Evolutionary conservation across 1,139 yeast species (phyloP).

Genomic region (Petasospora rhodanensis): DNA sequence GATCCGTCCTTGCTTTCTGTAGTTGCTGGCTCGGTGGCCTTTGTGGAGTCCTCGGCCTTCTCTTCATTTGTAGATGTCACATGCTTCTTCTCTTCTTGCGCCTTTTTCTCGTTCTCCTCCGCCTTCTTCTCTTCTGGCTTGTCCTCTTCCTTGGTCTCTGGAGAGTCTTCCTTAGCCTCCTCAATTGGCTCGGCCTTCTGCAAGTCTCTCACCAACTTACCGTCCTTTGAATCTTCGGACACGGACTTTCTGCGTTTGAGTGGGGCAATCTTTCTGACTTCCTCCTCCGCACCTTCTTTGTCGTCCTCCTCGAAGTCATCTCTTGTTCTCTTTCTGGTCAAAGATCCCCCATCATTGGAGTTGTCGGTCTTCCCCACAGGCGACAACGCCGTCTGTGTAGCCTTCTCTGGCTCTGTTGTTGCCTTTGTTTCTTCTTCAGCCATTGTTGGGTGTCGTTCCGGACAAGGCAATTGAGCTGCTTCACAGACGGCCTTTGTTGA

Average conservation of each 20-base stretch:
- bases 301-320: slow-evolving; percentile 21
- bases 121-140: slow-evolving; percentile 49
- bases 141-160: slow-evolving; percentile 33
- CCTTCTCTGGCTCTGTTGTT: no score
- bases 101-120: slow-evolving; percentile 25
- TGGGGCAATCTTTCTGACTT: slow-evolving; percentile 19
- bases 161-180: slow-evolving; percentile 12
- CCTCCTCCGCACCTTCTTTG: slow-evolving; percentile 7
- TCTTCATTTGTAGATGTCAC: no score
- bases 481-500: neutral
- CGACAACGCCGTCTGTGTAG: no score
- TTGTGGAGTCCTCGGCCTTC: slow-evolving; percentile 26
- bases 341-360: slow-evolving; percentile 1
- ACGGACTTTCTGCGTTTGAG: slow-evolving; percentile 18
- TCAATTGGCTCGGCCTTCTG: slow-evolving; percentile 4
- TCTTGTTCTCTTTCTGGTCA: slow-evolving; percentile 25
- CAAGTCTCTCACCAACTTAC: neutral
- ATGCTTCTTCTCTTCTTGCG: slow-evolving; percentile 3
- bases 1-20: no score
- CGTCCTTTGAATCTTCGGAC: slow-evolving; percentile 2
- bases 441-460: no score
- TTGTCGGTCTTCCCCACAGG: neutral
- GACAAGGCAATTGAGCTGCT: no score
- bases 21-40: slow-evolving; percentile 62
- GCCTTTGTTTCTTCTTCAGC: no score